These are phyloP conservation scores for Drosera spatulata DNA, from an alignment of 179 eudicot genomes.

Conservation along the genomic window DNA sequence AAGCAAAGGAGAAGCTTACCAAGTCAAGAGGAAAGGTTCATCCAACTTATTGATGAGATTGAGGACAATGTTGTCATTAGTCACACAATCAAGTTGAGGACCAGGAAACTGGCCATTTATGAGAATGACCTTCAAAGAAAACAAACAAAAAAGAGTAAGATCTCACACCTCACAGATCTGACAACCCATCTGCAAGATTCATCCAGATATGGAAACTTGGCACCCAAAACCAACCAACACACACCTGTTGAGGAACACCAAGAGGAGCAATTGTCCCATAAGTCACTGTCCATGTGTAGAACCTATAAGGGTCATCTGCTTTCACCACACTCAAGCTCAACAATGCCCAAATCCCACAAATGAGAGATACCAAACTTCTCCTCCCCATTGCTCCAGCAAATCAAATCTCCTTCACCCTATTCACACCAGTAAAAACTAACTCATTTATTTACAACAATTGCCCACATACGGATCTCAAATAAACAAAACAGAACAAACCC, in stretches of 20 bases:
- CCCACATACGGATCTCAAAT: background rate
- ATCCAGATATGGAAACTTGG: background rate
- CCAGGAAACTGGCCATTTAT: slow-evolving; percentile 99
- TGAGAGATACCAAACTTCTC: slow-evolving; percentile 6
- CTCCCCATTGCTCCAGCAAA: slow-evolving; percentile 20
- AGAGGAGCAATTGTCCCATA: slow-evolving; percentile 62
- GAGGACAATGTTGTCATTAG: slow-evolving; percentile 82
- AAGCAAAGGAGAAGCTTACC: slow-evolving; percentile 23
- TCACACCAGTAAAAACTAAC: background rate
- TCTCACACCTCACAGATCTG: background rate
- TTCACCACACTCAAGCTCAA: slow-evolving; percentile 18
- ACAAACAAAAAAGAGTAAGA: slow-evolving; percentile 5
- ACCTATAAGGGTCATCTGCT: no score
- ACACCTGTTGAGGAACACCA: slow-evolving; percentile 75
- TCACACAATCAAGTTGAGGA: slow-evolving; percentile 82
- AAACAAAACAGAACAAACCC: background rate
- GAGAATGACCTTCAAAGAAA: slow-evolving; percentile 62
- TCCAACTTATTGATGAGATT: slow-evolving; percentile 70
- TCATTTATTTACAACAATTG: background rate
- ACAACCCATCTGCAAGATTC: background rate
- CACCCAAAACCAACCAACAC: no score
- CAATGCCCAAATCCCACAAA: slow-evolving; percentile 26
- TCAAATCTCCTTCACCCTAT: background rate
- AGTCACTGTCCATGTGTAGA: slow-evolving; percentile 52
- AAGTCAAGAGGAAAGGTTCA: slow-evolving; percentile 91